Evolutionary conservation across 2,329 filamentous ascomycete species (phyloP).

Genomic region (Calonectria honghensis): DNA sequence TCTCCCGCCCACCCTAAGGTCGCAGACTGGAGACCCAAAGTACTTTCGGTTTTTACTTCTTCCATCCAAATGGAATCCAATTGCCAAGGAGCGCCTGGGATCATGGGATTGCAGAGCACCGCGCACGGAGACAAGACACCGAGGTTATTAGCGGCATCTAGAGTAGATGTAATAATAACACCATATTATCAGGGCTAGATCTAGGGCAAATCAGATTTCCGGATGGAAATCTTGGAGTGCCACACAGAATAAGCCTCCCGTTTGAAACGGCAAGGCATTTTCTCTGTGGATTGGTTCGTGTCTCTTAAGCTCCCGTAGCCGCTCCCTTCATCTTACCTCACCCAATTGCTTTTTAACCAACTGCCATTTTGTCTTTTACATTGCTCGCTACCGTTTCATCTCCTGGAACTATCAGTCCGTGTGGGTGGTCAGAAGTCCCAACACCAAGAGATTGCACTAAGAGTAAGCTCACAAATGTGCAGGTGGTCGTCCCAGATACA

Average conservation of each 20-base stretch:
- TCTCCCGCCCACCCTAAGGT: too few relatives aligned
- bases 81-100: background rate
- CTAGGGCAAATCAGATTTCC: background rate
- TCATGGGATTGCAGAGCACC: background rate
- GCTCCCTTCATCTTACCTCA: background rate
- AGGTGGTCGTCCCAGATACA: background rate
- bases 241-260: background rate
- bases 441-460: background rate
- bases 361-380: background rate
- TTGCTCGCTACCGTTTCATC: background rate
- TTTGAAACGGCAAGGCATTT: background rate
- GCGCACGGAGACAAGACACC: background rate
- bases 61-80: background rate
- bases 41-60: background rate
- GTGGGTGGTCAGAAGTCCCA: background rate
- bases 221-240: background rate
- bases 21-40: background rate
- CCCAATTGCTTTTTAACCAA: background rate
- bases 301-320: background rate
- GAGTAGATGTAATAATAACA: too few relatives aligned
- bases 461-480: background rate
- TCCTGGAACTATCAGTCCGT: background rate
- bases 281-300: background rate
- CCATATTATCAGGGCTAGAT: too few relatives aligned
- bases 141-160: background rate